Conservation (phyloP, 192 early-diverging fungal genomes). For the Coemansia erecta region DNA sequence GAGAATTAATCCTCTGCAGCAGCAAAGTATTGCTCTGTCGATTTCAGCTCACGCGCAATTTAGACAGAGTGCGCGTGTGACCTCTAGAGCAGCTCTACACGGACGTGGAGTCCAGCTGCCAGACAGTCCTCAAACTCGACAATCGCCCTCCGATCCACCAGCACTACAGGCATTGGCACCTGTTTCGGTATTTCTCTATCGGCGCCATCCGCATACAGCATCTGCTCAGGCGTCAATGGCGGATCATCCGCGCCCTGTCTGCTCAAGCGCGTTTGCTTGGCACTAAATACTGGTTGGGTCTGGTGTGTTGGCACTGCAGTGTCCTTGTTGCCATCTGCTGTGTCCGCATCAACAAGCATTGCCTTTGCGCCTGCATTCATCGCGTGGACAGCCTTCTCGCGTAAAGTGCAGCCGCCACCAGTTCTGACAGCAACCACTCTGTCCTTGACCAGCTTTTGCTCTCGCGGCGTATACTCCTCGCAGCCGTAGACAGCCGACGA, state of each 20-base stretch:
- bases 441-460: constrained; percentile 20
- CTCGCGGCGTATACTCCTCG: constrained; percentile 37
- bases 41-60: too few relatives aligned
- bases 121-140: constrained; percentile 39
- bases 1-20: too few relatives aligned
- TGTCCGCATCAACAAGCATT: constrained; percentile 26
- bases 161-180: constrained; percentile 35
- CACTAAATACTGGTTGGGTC: too few relatives aligned
- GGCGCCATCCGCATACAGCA: neutral
- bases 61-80: too few relatives aligned
- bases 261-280: constrained; percentile 11
- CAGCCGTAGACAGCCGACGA: constrained; percentile 38
- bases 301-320: neutral
- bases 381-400: constrained; percentile 44
- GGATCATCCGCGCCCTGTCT: neutral
- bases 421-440: constrained; percentile 35
- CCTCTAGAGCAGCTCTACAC: constrained; percentile 26
- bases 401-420: constrained; percentile 35
- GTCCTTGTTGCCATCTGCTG: constrained; percentile 1
- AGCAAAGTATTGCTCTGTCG: too few relatives aligned
- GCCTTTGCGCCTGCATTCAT: constrained; percentile 38
- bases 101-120: constrained; percentile 23
- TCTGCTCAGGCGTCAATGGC: neutral
- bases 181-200: neutral
- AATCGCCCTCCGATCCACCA: constrained; percentile 26